A percentile compares a stretch with the other conserved stretches of the same genome.
Conservation (phyloP, 176 grass and related monocot genomes). For the Aegilops sharonensis region DNA sequence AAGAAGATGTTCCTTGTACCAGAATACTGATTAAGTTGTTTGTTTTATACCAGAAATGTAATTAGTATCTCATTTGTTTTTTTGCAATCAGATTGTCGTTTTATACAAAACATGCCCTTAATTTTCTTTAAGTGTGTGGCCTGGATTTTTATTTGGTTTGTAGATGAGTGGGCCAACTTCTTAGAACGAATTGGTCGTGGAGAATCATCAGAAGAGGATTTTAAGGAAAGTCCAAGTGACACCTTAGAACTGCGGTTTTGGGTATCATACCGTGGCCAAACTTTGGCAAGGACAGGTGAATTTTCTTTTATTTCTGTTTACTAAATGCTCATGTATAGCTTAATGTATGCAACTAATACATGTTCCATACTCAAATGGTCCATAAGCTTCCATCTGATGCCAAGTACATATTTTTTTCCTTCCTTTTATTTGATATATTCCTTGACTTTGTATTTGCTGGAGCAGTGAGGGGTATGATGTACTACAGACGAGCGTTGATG, state of each 20-base stretch:
- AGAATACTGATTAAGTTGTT: neutral
- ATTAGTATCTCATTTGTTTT: neutral
- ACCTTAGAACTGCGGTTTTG: conserved; percentile 94
- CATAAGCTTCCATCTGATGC: conserved; percentile 23
- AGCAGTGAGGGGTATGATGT: conserved; percentile 98
- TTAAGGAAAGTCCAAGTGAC: conserved; percentile 62
- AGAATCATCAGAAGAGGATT: conserved; percentile 73
- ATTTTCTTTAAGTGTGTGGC: neutral
- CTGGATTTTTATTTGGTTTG: neutral
- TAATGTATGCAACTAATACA: conserved; percentile 12
- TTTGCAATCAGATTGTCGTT: neutral
- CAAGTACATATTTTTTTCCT: neutral
- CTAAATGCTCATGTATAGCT: neutral
- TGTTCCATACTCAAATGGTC: neutral
- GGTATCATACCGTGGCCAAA: conserved; percentile 96
- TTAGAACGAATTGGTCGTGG: conserved; percentile 78
- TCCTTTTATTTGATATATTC: conserved; percentile 35
- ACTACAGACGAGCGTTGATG: conserved; percentile 93
- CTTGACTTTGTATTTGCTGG: conserved; percentile 31
- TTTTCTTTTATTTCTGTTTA: conserved; percentile 23
- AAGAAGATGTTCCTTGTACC: neutral
- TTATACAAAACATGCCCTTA: conserved; percentile 1
- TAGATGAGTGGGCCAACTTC: conserved; percentile 98
- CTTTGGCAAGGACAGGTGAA: conserved; percentile 92
- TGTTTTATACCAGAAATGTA: neutral